Percentiles rank a stretch among this genome's conserved stretches.
Evolutionary conservation across 495 filamentous ascomycete genomes (phyloP).

Genomic region (Penicillium ochrochloron): DNA sequence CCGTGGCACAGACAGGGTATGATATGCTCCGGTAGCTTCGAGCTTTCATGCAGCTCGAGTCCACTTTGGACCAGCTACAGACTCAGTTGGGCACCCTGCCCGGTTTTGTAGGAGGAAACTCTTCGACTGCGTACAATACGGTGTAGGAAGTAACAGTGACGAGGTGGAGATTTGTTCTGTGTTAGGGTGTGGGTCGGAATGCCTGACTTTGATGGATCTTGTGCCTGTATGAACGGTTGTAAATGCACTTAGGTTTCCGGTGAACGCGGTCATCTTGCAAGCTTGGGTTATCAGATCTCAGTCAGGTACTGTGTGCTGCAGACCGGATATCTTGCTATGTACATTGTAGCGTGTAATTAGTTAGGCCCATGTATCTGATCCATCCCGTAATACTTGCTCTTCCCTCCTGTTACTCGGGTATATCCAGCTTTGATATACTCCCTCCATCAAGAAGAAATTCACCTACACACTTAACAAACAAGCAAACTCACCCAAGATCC

Average conservation of each 20-base stretch:
- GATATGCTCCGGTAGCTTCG: constrained; percentile 30
- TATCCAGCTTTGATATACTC: neutral
- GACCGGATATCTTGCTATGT: too few species aligned
- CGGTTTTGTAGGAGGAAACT: neutral
- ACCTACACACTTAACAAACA: neutral
- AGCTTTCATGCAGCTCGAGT: constrained; percentile 23
- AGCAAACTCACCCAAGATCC: neutral
- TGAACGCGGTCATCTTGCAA: constrained; percentile 2
- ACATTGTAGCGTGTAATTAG: neutral
- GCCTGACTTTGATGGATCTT: constrained; percentile 11
- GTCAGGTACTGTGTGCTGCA: neutral
- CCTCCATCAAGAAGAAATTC: neutral
- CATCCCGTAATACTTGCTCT: neutral
- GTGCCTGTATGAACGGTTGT: constrained; percentile 3
- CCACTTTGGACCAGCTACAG: constrained; percentile 19
- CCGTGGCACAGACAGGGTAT: constrained; percentile 24
- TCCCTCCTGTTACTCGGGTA: neutral
- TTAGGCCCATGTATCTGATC: neutral
- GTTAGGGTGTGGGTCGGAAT: constrained; percentile 14
- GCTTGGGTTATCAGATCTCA: constrained; percentile 21
- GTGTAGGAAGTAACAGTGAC: neutral
- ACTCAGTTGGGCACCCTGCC: constrained; percentile 8
- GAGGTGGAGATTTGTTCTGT: neutral
- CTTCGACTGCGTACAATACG: too few species aligned
- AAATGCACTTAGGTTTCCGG: neutral